These are phyloP conservation scores for Thelonectria blattea DNA, from an alignment of 2,329 filamentous ascomycete genomes.

Conservation along the genomic window DNA sequence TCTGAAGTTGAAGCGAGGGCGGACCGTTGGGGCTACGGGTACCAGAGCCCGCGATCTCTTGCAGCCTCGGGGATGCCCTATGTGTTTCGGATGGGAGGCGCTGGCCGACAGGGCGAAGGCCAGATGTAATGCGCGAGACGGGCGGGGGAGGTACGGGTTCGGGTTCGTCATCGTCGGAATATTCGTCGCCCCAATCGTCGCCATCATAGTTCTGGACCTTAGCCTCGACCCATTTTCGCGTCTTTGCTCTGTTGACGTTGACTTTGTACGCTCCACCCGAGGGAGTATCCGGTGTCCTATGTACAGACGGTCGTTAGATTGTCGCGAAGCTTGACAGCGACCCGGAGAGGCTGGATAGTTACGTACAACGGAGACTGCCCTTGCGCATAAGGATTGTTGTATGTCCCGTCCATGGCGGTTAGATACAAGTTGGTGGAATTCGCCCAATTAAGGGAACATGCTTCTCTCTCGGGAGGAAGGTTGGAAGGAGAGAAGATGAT, in stretches of 20 bases:
- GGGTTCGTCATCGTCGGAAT: conserved; percentile 65
- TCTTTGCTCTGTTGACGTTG: conserved; percentile 88
- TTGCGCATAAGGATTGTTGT: conserved; percentile 39
- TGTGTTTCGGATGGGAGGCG: conserved; percentile 40
- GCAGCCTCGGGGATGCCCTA: conserved; percentile 34
- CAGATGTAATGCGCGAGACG: conserved; percentile 36
- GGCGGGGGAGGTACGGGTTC: conserved; percentile 50
- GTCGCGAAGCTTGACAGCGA: neutral
- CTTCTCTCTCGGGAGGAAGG: conserved; percentile 24
- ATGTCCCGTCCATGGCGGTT: conserved; percentile 40
- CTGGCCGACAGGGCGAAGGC: conserved; percentile 39
- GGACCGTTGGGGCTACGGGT: conserved; percentile 35
- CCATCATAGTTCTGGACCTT: conserved; percentile 87
- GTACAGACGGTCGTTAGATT: conserved; percentile 21
- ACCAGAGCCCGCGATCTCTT: conserved; percentile 33
- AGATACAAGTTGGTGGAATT: neutral
- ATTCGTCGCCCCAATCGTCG: conserved; percentile 86
- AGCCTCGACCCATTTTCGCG: conserved; percentile 93
- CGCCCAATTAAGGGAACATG: conserved; percentile 32
- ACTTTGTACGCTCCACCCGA: conserved; percentile 67
- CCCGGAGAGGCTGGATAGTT: neutral
- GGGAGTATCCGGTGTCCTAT: conserved; percentile 42
- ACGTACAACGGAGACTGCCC: conserved; percentile 39
- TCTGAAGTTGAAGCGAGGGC: conserved; percentile 38
- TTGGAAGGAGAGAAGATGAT: conserved; percentile 2